Percentiles rank a stretch among this genome's conserved stretches.
These are phyloP conservation scores for Myriosclerotinia curreyana DNA, from an alignment of 2,329 filamentous ascomycete genomes.

Conservation along the genomic window DNA sequence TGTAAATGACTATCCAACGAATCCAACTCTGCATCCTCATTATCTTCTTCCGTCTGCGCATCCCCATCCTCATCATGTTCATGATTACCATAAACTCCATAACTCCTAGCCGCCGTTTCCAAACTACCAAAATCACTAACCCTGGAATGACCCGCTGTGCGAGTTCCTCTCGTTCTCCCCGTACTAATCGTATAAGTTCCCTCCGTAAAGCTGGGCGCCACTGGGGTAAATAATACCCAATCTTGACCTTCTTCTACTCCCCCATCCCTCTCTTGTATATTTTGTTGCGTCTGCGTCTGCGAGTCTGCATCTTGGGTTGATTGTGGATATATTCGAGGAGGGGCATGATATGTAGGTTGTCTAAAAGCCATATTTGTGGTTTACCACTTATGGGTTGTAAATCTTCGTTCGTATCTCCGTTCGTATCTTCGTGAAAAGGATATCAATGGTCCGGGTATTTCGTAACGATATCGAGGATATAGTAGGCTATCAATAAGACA, in stretches of 20 bases:
- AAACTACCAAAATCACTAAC: conserved; percentile 80
- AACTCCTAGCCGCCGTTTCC: conserved; percentile 63
- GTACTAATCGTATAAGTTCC: conserved; percentile 65
- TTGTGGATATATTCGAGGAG: conserved; percentile 48
- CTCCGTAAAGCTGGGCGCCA: conserved; percentile 63
- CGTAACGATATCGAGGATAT: too few relatives aligned
- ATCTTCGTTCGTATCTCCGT: neutral
- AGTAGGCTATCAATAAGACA: neutral
- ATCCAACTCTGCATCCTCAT: conserved; percentile 79
- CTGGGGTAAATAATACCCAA: conserved; percentile 93
- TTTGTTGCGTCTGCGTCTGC: conserved; percentile 36
- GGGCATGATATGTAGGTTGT: conserved; percentile 35
- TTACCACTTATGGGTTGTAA: neutral
- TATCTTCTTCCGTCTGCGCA: conserved; percentile 53
- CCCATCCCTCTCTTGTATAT: conserved; percentile 21
- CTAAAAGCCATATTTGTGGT: conserved; percentile 21
- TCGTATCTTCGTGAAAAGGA: conserved; percentile 6
- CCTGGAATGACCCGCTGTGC: conserved; percentile 66
- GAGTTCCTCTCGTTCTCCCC: conserved; percentile 56
- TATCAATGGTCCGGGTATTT: too few relatives aligned
- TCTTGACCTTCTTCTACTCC: conserved; percentile 72
- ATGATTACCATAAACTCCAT: conserved; percentile 56
- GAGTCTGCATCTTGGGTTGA: conserved; percentile 38
- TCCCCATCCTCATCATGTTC: conserved; percentile 46
- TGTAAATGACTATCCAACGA: conserved; percentile 89